Percentiles rank a stretch among this genome's conserved stretches.
Conservation (phyloP, 345 rosid species). For the Eucalyptus erythrocorys region DNA sequence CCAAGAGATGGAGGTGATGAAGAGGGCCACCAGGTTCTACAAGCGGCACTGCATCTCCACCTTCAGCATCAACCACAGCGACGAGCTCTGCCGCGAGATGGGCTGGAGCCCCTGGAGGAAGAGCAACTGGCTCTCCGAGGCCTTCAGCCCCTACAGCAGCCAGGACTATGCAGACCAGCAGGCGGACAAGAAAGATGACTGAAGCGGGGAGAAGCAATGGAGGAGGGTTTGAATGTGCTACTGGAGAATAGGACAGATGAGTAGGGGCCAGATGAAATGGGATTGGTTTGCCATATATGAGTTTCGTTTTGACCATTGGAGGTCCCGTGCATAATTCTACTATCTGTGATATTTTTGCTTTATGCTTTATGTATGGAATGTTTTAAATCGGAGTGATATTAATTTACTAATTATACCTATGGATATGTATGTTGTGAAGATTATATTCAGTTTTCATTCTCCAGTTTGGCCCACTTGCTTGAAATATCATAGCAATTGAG, state of each 20-base stretch:
- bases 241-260: not conserved
- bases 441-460: not conserved
- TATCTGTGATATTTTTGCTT: not conserved
- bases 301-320: not conserved
- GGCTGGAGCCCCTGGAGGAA: constrained; percentile 46
- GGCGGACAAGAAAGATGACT: not conserved
- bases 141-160: constrained; percentile 32
- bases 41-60: constrained; percentile 38
- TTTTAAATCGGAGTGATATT: not conserved
- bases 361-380: not conserved
- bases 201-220: not conserved
- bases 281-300: not conserved
- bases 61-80: constrained; percentile 33
- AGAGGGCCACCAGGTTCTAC: constrained; percentile 32
- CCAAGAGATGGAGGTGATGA: constrained; percentile 32
- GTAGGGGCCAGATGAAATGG: not conserved
- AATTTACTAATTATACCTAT: not conserved
- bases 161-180: constrained; percentile 23
- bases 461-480: not conserved
- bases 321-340: not conserved
- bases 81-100: constrained; percentile 45
- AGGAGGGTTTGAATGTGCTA: not conserved
- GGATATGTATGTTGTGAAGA: not conserved
- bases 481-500: not conserved
- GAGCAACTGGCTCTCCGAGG: constrained; percentile 21